Percentiles rank a stretch among this genome's conserved stretches.
Conservation (phyloP, 1,139 yeast genomes). For the Zygosaccharomyces pseudobailii region DNA sequence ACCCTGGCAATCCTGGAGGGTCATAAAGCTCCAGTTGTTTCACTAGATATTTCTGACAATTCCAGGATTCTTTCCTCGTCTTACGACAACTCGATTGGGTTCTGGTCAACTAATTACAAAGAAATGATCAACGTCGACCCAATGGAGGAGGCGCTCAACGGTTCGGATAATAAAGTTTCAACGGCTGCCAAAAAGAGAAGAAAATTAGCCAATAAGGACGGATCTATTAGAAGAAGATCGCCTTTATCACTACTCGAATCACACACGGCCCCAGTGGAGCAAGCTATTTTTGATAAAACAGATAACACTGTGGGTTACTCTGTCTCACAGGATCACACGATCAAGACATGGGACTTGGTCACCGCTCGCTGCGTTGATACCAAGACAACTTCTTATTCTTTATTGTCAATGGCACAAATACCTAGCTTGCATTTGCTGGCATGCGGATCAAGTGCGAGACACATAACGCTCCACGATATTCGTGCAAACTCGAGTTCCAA, state of each 20-base stretch:
- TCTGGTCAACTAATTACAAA: slow-evolving; percentile 84
- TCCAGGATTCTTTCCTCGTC: slow-evolving; percentile 76
- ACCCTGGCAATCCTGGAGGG: slow-evolving; percentile 83
- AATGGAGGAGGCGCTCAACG: slow-evolving; percentile 44
- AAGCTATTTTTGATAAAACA: slow-evolving; percentile 62
- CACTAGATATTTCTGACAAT: slow-evolving; percentile 57
- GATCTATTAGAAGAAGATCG: slow-evolving; percentile 72
- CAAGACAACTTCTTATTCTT: slow-evolving; percentile 80
- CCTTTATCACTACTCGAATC: slow-evolving; percentile 75
- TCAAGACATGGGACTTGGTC: slow-evolving; percentile 93
- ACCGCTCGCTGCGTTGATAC: slow-evolving; percentile 82
- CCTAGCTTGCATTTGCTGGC: slow-evolving; percentile 67
- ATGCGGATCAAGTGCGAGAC: slow-evolving; percentile 94
- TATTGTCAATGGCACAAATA: slow-evolving; percentile 68
- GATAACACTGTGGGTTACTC: slow-evolving; percentile 86
- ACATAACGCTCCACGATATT: slow-evolving; percentile 90
- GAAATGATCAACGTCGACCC: slow-evolving; percentile 76
- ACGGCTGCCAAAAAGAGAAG: slow-evolving; percentile 88
- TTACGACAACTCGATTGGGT: slow-evolving; percentile 71
- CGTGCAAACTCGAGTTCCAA: slow-evolving; percentile 49
- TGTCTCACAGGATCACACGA: slow-evolving; percentile 90
- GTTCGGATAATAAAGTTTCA: slow-evolving; percentile 41
- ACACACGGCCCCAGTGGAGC: slow-evolving; percentile 85
- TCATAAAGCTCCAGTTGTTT: slow-evolving; percentile 80
- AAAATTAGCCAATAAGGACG: slow-evolving; percentile 72